These are phyloP conservation scores for Linderniella brevidens DNA, from an alignment of 257 asterid genomes.

Conservation along the genomic window DNA sequence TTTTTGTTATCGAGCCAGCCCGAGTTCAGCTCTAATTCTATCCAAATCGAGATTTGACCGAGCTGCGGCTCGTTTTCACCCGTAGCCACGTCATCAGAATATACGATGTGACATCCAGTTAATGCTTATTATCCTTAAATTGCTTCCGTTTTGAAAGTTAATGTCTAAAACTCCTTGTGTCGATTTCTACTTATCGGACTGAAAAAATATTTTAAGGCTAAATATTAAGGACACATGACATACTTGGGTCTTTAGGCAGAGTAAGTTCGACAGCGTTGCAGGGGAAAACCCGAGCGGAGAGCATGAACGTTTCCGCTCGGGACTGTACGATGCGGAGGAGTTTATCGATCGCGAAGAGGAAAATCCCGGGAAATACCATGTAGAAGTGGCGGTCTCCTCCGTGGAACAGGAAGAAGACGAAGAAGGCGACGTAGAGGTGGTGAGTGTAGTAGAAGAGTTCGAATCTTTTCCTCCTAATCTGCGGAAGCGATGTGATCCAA, in stretches of 20 bases:
- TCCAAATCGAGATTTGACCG: no score
- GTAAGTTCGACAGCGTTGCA: constrained; percentile 61
- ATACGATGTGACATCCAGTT: no score
- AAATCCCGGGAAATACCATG: constrained; percentile 90
- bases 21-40: no score
- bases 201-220: no score
- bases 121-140: no score
- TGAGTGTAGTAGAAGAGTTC: constrained; percentile 78
- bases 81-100: no score
- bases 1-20: no score
- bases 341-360: constrained; percentile 68
- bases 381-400: constrained; percentile 64
- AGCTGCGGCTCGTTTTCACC: no score
- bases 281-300: constrained; percentile 55
- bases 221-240: no score
- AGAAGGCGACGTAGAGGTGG: constrained; percentile 67
- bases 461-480: constrained; percentile 66
- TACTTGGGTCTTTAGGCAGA: constrained; percentile 64
- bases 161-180: no score
- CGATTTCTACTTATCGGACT: neutral
- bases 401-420: constrained; percentile 61
- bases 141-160: no score
- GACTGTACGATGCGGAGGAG: constrained; percentile 73
- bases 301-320: constrained; percentile 26
- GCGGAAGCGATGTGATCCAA: constrained; percentile 58